Evolutionary conservation across 75 land plant species (phyloP), one percentile per base, ranked within the genome.

Genomic region (Adiantum capillusveneris): DNA sequence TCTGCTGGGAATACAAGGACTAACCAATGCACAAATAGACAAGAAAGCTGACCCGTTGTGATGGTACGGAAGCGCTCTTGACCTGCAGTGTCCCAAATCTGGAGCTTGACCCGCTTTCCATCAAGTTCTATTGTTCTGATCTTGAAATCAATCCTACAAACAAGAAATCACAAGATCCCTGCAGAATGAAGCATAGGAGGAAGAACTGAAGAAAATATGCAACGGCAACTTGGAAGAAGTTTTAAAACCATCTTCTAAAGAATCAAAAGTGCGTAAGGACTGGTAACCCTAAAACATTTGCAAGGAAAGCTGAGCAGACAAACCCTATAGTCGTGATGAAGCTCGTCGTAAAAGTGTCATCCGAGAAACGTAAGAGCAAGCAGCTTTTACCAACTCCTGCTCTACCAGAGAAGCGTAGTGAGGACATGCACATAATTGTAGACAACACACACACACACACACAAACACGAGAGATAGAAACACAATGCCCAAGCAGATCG

Each of bases 61-160:
- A 72, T 72, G 17, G 75, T 72, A 22, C 75, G 62, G 30, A 72
- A 72, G 0, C 75, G 69, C 68, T 85, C 89, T 66, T 85, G 89
- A 25, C 89, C 89, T 65, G 86, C 85, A n/a, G 89, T 85, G 52
- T 85, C 86, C 86, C 85, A 85, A 44, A 85, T 85, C 63, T 85
- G 89, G n/a, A 82, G 74, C 60, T 85, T 85, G 63, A 85, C 79
- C 50, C 83, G 65, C 64, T 81, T 85, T 20, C 79, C 85, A 71
- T 84, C 87, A 58, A 84, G 84, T 53, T 83, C 86, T 43, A 84
- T 77, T 27, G 79, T 81, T 36, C 75, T 66, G 22, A 72, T 72
- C 62, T 72, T 72, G 58, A 72, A 72, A 61, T 72, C 75, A 31
- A 72, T 72, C 62, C 75, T 72, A 48, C 9, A 34, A 34, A 34